These are phyloP conservation scores for Oryza officinalis DNA, from an alignment of 176 grass and related monocot species.

Conservation along the genomic window DNA sequence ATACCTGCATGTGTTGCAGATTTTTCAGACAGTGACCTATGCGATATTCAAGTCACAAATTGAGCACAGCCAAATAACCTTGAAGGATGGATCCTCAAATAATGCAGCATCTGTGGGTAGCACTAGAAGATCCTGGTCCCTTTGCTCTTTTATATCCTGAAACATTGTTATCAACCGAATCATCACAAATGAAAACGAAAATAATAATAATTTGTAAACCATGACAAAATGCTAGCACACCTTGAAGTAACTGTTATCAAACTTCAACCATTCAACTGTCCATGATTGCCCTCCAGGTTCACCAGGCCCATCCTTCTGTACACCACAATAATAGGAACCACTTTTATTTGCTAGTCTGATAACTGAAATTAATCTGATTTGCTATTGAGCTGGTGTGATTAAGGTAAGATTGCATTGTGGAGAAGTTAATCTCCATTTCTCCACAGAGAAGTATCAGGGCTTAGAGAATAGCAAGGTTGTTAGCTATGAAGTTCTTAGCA, in stretches of 20 bases:
- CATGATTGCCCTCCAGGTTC: slow-evolving; percentile 96
- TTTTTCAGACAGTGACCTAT: slow-evolving; percentile 1
- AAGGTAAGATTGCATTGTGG: not conserved
- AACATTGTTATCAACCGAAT: slow-evolving; percentile 19
- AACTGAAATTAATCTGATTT: slow-evolving; percentile 17
- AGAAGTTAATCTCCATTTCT: not conserved
- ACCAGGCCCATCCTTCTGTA: slow-evolving; percentile 95
- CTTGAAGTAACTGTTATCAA: slow-evolving; percentile 96
- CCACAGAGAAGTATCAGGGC: not conserved
- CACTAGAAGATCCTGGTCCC: slow-evolving; percentile 82
- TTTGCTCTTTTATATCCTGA: slow-evolving; percentile 92
- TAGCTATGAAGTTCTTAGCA: not conserved
- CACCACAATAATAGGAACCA: slow-evolving; percentile 3
- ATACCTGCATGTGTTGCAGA: slow-evolving; percentile 50
- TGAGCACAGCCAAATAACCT: slow-evolving; percentile 40
- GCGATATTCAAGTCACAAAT: not conserved
- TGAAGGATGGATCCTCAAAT: slow-evolving; percentile 90
- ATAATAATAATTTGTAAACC: slow-evolving; percentile 26
- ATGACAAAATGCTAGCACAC: slow-evolving; percentile 36
- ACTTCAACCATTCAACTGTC: slow-evolving; percentile 93
- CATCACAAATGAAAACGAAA: not conserved
- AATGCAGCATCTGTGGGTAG: slow-evolving; percentile 87
- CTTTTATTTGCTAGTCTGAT: not conserved
- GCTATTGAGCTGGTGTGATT: not conserved
- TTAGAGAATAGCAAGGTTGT: not conserved